Conservation (phyloP, 225 moss, liverwort and hornwort genomes). For the Marchantia paleacea region DNA sequence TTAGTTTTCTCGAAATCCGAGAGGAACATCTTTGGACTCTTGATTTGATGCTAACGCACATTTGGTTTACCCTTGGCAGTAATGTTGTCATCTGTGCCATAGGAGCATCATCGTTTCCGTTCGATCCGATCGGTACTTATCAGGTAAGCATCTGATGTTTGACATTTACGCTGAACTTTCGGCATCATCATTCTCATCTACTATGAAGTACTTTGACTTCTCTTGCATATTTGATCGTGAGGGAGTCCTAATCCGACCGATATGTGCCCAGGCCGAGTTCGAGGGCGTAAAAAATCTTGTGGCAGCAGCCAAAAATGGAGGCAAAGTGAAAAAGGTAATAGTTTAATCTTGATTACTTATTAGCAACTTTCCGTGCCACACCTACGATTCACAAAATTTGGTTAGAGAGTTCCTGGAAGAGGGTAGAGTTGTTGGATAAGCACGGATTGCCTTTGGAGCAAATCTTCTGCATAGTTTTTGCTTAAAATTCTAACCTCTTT, state of each 20-base stretch:
- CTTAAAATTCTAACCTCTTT: not conserved
- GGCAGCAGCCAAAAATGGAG: constrained; percentile 85
- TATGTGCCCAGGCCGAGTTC: constrained; percentile 60
- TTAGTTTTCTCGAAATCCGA: too few relatives aligned
- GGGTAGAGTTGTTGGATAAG: not conserved
- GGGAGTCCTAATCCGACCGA: not conserved
- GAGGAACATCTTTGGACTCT: too few relatives aligned
- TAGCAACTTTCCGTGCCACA: not conserved
- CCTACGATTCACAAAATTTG: too few relatives aligned
- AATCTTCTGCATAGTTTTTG: not conserved
- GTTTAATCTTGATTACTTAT: not conserved
- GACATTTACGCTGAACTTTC: too few relatives aligned
- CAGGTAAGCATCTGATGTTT: constrained; percentile 34
- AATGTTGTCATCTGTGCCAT: constrained; percentile 78
- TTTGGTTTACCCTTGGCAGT: constrained; percentile 33
- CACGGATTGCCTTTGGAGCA: not conserved
- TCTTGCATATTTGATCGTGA: not conserved
- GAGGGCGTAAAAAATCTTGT: constrained; percentile 87
- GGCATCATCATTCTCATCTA: too few relatives aligned
- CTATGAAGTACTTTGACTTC: too few relatives aligned
- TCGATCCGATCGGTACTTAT: constrained; percentile 73
- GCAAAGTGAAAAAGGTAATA: constrained; percentile 77
- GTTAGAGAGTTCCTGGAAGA: too few relatives aligned
- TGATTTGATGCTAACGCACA: too few relatives aligned
- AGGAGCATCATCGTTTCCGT: constrained; percentile 68